Conservation (phyloP, 805 yeast species). For the Metschnikowia drakensbergensis region DNA sequence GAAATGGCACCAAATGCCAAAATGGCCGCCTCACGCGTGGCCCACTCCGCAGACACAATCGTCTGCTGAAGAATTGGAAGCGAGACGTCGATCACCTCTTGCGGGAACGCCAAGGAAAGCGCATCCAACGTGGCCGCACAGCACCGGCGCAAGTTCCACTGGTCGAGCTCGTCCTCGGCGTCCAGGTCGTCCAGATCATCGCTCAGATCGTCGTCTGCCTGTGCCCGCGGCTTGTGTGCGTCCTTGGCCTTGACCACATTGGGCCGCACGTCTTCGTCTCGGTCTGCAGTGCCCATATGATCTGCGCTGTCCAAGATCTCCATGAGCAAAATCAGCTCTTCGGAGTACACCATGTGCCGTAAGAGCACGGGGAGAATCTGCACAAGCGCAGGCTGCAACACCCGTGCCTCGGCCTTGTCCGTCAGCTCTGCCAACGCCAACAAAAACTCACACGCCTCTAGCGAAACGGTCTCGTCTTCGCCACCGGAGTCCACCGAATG, state of each 20-base stretch:
- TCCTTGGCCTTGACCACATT: conserved; percentile 64
- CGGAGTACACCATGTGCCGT: conserved; percentile 82
- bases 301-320: conserved; percentile 66
- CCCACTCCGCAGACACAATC: conserved; percentile 75
- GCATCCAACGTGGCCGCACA: conserved; percentile 90
- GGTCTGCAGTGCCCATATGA: conserved; percentile 74
- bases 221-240: conserved; percentile 31
- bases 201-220: conserved; percentile 34
- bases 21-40: conserved; percentile 86
- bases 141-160: conserved; percentile 92
- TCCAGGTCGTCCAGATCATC: conserved; percentile 61
- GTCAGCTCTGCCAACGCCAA: conserved; percentile 55
- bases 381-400: conserved; percentile 55
- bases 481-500: conserved; percentile 56
- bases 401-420: conserved; percentile 16
- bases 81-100: conserved; percentile 58
- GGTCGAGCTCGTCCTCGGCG: conserved; percentile 61
- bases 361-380: conserved; percentile 73
- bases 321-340: conserved; percentile 67
- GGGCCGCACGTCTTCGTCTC: conserved; percentile 85
- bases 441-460: conserved; percentile 92
- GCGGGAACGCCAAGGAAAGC: conserved; percentile 65
- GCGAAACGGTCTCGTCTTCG: conserved; percentile 69
- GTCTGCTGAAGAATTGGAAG: conserved; percentile 74
- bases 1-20: conserved; percentile 94